Conservation (phyloP, 345 rosid species). For the Excoecaria agallocha region DNA sequence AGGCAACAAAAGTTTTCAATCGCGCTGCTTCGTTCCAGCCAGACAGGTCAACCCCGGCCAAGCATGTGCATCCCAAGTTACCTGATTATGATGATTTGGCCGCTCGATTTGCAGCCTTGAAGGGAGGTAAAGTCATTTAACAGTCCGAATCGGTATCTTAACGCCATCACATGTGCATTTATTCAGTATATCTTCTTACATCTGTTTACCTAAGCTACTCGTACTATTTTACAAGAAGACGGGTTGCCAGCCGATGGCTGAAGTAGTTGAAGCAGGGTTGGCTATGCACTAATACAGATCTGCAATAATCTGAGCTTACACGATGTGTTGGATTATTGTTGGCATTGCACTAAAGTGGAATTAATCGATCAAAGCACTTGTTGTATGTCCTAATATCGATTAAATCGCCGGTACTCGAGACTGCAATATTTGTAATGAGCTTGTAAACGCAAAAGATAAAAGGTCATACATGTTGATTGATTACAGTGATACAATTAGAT, state of each 20-base stretch:
- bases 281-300: background rate
- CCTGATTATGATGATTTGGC: slow-evolving; percentile 94
- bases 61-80: slow-evolving; percentile 93
- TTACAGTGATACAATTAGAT: slow-evolving; percentile 6
- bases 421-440: slow-evolving; percentile 21
- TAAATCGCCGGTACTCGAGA: slow-evolving; percentile 8
- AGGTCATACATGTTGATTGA: slow-evolving; percentile 4
- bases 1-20: slow-evolving; percentile 40
- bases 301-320: slow-evolving; percentile 2
- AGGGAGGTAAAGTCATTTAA: slow-evolving; percentile 45
- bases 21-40: slow-evolving; percentile 83
- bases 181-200: slow-evolving; percentile 3
- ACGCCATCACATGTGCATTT: background rate
- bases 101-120: slow-evolving; percentile 78
- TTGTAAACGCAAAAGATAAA: slow-evolving; percentile 8
- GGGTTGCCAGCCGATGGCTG: background rate
- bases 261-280: slow-evolving; percentile 4
- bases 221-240: background rate
- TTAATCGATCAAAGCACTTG: slow-evolving; percentile 4
- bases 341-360: background rate
- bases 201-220: slow-evolving; percentile 2
- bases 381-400: slow-evolving; percentile 13
- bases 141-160: background rate
- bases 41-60: slow-evolving; percentile 53
- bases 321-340: background rate